Evolutionary conservation across 768 basidiomycete species (phyloP).

Genomic region (Tubosaeta sp.): DNA sequence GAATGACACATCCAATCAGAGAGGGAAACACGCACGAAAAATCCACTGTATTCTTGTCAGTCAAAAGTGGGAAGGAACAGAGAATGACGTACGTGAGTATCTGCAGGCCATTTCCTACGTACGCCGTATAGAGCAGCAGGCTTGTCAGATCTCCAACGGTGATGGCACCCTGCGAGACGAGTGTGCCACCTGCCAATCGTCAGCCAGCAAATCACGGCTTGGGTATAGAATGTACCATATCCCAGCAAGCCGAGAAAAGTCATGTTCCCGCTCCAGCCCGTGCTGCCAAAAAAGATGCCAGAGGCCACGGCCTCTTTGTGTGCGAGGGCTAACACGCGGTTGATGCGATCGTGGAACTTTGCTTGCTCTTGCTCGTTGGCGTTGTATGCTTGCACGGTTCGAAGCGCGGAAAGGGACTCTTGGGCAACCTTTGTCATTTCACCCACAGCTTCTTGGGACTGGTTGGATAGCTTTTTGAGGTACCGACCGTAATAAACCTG

Average conservation of each 20-base stretch:
- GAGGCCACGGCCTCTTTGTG: constrained; percentile 86
- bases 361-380: constrained; percentile 71
- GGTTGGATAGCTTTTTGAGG: constrained; percentile 83
- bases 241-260: constrained; percentile 85
- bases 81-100: constrained; percentile 62
- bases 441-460: constrained; percentile 92
- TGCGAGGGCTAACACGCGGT: constrained; percentile 66
- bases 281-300: constrained; percentile 90
- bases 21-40: constrained; percentile 32
- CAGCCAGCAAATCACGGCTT: not conserved
- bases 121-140: constrained; percentile 86
- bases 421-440: constrained; percentile 91
- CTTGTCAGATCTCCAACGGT: constrained; percentile 91
- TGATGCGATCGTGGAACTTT: constrained; percentile 68
- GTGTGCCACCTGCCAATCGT: constrained; percentile 64
- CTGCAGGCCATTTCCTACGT: constrained; percentile 76
- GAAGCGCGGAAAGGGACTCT: constrained; percentile 81
- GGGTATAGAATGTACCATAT: constrained; percentile 57
- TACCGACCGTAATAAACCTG: constrained; percentile 96
- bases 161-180: constrained; percentile 85
- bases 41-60: constrained; percentile 26
- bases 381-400: constrained; percentile 91
- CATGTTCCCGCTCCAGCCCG: constrained; percentile 91
- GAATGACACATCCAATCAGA: not conserved
- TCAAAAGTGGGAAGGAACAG: not conserved